Conservation (phyloP, 306 rosid genomes). For the Inga laurina region DNA sequence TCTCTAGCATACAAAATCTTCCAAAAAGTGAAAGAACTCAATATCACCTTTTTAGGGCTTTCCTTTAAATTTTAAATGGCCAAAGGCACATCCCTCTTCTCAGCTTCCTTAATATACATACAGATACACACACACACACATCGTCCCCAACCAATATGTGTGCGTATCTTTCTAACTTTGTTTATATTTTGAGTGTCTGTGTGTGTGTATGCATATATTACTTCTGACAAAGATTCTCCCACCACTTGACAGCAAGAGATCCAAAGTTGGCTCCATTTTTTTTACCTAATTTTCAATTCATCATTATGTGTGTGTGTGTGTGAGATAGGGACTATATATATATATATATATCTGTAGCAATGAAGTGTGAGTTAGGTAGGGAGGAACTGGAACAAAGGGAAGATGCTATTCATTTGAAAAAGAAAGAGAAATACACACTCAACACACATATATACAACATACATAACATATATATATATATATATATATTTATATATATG, state of each 20-base stretch:
- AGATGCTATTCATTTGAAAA: conserved; percentile 25
- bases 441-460: neutral
- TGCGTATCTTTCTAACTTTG: conserved; percentile 1
- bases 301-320: too few relatives aligned
- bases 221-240: conserved; percentile 23
- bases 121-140: neutral
- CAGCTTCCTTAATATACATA: too few relatives aligned
- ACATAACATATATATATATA: neutral
- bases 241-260: conserved; percentile 30
- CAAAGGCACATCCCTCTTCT: conserved; percentile 36
- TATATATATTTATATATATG: too few relatives aligned
- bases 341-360: neutral
- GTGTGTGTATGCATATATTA: neutral
- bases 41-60: conserved; percentile 53
- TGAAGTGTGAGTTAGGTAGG: neutral
- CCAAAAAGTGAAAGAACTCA: conserved; percentile 51
- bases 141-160: neutral
- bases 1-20: conserved; percentile 63
- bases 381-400: neutral
- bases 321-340: too few relatives aligned
- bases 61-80: conserved; percentile 40
- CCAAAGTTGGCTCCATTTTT: conserved; percentile 18
- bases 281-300: neutral
- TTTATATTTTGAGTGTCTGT: conserved; percentile 1
- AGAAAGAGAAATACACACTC: neutral